Conservation (phyloP, 257 asterid species). For the Solanum piurae region DNA sequence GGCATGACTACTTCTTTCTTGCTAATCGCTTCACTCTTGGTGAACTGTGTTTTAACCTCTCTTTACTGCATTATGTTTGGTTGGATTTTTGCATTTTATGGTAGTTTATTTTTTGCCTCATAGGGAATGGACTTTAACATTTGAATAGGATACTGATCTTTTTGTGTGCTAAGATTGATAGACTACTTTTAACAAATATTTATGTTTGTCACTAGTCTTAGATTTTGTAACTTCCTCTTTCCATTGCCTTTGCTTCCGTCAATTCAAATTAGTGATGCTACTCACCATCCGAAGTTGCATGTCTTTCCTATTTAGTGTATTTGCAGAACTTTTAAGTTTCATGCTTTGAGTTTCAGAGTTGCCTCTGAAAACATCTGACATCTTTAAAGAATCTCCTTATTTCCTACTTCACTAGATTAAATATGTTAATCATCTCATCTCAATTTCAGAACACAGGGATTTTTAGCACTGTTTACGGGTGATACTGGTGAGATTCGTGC, state of each 20-base stretch:
- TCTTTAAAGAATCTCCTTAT: background rate
- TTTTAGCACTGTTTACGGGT: constrained; percentile 83
- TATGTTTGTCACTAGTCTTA: background rate
- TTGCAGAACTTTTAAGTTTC: background rate
- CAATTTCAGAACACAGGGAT: constrained; percentile 78
- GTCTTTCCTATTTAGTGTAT: background rate
- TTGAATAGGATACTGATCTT: background rate
- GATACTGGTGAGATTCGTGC: constrained; percentile 92
- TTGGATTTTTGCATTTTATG: background rate
- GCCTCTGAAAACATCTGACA: background rate
- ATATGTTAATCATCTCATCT: background rate
- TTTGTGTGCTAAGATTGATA: background rate
- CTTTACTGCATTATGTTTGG: background rate
- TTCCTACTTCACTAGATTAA: background rate
- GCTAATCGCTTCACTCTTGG: background rate
- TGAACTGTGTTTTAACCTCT: background rate
- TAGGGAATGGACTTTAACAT: background rate
- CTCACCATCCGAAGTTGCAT: background rate
- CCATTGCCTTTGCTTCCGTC: background rate
- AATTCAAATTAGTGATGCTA: background rate
- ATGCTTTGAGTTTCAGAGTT: background rate
- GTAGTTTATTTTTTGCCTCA: background rate
- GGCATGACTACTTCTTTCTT: background rate
- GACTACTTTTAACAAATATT: background rate
- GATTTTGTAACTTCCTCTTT: background rate